Conservation (phyloP, 2,329 filamentous ascomycete genomes). For the Emergomyces pasteurianus region DNA sequence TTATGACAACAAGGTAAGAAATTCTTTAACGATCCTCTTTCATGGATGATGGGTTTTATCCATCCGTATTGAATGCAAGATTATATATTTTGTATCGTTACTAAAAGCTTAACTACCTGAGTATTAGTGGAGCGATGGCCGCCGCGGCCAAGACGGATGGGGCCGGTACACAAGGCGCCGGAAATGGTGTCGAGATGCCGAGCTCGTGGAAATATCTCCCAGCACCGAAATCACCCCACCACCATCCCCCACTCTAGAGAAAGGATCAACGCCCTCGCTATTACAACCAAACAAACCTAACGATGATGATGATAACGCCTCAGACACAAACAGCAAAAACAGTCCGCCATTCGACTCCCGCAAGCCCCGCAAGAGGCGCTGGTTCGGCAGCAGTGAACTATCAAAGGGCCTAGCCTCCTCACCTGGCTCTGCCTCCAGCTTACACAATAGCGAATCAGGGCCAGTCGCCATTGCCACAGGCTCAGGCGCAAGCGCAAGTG, state of each 20-base stretch:
- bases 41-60: not conserved
- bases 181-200: constrained; percentile 95
- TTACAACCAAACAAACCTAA: constrained; percentile 14
- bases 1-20: constrained; percentile 86
- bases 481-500: not conserved
- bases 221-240: constrained; percentile 4
- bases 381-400: constrained; percentile 19
- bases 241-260: constrained; percentile 30
- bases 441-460: not conserved
- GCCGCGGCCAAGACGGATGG: constrained; percentile 80
- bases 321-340: constrained; percentile 17
- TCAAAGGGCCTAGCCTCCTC: constrained; percentile 4
- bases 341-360: constrained; percentile 19
- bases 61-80: constrained; percentile 2
- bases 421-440: constrained; percentile 4
- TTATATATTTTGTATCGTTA: not conserved
- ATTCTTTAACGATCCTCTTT: not conserved
- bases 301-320: constrained; percentile 8
- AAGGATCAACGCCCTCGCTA: constrained; percentile 17
- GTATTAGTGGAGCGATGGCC: constrained; percentile 72
- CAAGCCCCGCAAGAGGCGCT: constrained; percentile 24
- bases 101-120: not conserved
- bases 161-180: constrained; percentile 81
- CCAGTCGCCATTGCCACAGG: not conserved
- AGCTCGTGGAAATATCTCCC: constrained; percentile 65